A percentile compares a stretch with the other conserved stretches of the same genome.
Evolutionary conservation across 208 protist species (phyloP).

Genomic region (Plasmodiophora brassicae): DNA sequence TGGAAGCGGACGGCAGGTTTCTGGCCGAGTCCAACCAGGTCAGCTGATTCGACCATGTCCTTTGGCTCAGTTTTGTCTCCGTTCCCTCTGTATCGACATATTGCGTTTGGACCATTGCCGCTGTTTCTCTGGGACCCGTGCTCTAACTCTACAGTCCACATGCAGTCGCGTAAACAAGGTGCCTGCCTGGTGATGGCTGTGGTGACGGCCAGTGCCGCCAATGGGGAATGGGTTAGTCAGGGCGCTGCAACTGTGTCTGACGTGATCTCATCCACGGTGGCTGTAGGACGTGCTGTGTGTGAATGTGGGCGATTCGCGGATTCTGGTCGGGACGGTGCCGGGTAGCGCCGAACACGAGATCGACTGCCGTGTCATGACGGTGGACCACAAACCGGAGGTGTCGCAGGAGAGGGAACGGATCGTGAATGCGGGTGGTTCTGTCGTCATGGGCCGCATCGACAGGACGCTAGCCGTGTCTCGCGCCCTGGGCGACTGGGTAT

Average conservation of each 20-base stretch:
- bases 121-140: neutral
- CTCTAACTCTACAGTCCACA: neutral
- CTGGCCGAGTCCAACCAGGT: neutral
- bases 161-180: neutral
- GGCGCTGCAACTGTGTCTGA: too few species aligned
- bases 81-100: neutral
- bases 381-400: neutral
- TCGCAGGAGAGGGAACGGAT: neutral
- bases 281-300: neutral
- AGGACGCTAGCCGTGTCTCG: neutral
- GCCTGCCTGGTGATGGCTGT: neutral
- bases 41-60: neutral
- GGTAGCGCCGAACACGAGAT: neutral
- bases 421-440: neutral
- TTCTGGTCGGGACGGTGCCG: neutral
- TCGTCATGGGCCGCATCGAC: neutral
- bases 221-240: too few species aligned
- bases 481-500: neutral
- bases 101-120: neutral
- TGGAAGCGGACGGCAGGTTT: neutral
- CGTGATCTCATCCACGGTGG: neutral
- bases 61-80: slow-evolving; percentile 11
- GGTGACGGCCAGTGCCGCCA: too few species aligned
- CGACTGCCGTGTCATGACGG: neutral
- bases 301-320: neutral